Conservation (phyloP, 73 alveolate species). For the Strombidium stylifer region DNA sequence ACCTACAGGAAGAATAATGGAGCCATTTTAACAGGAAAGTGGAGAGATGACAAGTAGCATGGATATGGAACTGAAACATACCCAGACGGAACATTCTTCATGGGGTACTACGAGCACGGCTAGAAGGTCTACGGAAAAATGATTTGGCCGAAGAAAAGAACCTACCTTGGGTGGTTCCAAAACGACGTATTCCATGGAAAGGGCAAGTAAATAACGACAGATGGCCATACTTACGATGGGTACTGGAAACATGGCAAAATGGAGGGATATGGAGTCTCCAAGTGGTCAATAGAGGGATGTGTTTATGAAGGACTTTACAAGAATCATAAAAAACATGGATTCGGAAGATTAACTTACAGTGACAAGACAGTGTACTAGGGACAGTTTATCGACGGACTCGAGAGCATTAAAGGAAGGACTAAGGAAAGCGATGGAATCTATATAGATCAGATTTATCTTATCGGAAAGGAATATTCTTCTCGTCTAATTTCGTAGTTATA, state of each 20-base stretch:
- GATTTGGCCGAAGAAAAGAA: constrained; percentile 63
- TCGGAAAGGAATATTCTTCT: too few relatives aligned
- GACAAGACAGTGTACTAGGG: constrained; percentile 81
- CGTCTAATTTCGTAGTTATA: too few relatives aligned
- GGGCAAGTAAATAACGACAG: constrained; percentile 57
- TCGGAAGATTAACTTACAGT: constrained; percentile 87
- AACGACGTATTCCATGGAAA: constrained; percentile 57
- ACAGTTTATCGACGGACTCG: constrained; percentile 89
- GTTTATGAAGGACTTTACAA: constrained; percentile 65
- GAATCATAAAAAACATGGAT: constrained; percentile 79
- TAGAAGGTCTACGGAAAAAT: constrained; percentile 80
- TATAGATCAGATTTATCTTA: too few relatives aligned
- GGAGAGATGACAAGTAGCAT: constrained; percentile 70
- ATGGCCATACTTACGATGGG: constrained; percentile 63
- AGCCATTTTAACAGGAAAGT: constrained; percentile 71
- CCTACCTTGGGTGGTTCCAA: constrained; percentile 60
- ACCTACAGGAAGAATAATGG: constrained; percentile 65
- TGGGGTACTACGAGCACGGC: constrained; percentile 71
- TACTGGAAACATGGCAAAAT: constrained; percentile 63
- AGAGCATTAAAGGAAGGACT: too few relatives aligned
- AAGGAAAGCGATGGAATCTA: too few relatives aligned
- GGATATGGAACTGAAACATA: constrained; percentile 82
- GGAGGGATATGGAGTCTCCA: constrained; percentile 70
- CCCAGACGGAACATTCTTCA: constrained; percentile 75
- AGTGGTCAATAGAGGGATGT: constrained; percentile 84